Evolutionary conservation across 2,329 filamentous ascomycete species (phyloP), one percentile per base, ranked within the genome.

Genomic region (Emericellopsis atlantica): DNA sequence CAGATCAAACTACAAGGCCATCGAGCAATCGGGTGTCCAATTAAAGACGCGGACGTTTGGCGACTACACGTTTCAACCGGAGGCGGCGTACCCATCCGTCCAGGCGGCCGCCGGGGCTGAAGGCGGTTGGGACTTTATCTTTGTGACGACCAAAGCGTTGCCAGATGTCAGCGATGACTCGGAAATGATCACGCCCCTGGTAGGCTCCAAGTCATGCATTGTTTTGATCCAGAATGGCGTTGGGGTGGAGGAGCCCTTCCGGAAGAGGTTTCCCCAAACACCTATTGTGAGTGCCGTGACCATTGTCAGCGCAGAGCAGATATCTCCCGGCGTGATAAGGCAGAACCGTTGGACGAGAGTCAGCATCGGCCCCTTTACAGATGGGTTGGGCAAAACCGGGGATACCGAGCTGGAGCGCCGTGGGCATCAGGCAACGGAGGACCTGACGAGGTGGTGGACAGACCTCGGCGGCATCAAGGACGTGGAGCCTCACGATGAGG

Each of bases 331-430:
- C 5, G 61, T 72, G 0, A 73, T 86, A 43, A 67, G 72, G 37
- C 81, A 86, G 59, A 84, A 84, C 55, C 71, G 80, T 32, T 86
- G 81, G 81, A 86, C 81, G 36, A 64, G 81, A 33, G 79, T 84
- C 44, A 81, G 78, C 51, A 68, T 83, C 40, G 81, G 81, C 0
- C 76, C 80, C 11, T 84, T 80, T 55, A 68, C 70, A 2, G 56
- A 72, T 15, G 70, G 74, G 12, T 54, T 67, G 48, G 53, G 62
- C 47, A 55, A 60, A 34, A 46, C 60, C 10, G 10, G 31, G 11
- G 7, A 11, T 5, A 9, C n/a, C 5, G 36, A 10, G 18, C 38
- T 32, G 9, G n/a, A 40, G 31, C 47, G 45, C 10, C 53, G 55
- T 23, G 67, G 66, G 6, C 51, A 56, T 5, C 59, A 60, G 36